Base-by-base conservation (phyloP, 331 rosid species). In the Malus hybrid region DNA sequence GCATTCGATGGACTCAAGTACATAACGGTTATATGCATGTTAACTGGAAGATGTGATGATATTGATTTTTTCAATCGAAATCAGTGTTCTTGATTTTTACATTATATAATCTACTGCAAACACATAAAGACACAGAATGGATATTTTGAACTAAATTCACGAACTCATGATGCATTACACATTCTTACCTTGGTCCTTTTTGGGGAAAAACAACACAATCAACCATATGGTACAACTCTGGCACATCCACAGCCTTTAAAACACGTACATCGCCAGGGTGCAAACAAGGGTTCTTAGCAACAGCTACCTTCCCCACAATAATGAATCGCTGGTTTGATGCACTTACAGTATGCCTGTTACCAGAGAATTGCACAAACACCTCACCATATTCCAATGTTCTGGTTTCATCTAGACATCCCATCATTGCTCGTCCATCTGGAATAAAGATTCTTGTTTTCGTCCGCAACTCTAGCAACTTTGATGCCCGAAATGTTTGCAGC, bases 191-290 rank as follows among this genome's bases (percentile, higher is more conserved):
- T 10, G 56, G 4, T 81, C 90, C 90, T 74, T 74, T 84, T 67
- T 86, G 88, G 6, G 90, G 90, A 72, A 86, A 86, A 55, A 84
- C 86, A 13, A 86, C 88, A 81, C 88, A 86, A 52, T 93, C 91
- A 63, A 90, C 94, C 97, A 93, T 83, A 80, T 93, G 97, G 75
- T 78, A 73, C 85, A 93, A 86, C 27, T 66, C 79, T 14, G 87
- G 88, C 76, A 88, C 87, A 83, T 90, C 11, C 33, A 93, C 93
- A 65, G 90, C 90, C 74, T 12, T 67, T 55, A 86, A 69, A 77
- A 84, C 90, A 79, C 90, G 90, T 69, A 86, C 80, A 71, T 86
- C 90, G 0, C 90, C 90, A 1, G 88, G 90, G 75, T 86, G 88
- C 65, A 86, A 70, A 76, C 90, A 87, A 22, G 90, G 86, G 74